A percentile compares a stretch with the other conserved stretches of the same genome.
Evolutionary conservation across 2,329 filamentous ascomycete species (phyloP).

Genomic region (Septoria linicola): DNA sequence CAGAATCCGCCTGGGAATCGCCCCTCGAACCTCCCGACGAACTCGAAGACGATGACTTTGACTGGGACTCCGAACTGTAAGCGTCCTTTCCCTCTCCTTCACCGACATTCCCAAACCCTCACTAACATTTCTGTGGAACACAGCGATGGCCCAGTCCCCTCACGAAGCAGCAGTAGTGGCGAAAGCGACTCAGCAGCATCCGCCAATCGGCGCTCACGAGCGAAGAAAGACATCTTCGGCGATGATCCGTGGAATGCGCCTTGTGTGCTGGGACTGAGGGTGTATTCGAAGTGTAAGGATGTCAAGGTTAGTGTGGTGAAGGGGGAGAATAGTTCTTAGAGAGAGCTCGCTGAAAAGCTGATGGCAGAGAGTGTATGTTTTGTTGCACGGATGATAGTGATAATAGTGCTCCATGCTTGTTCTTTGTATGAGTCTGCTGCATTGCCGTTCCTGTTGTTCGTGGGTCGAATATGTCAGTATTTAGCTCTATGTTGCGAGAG

Average conservation of each 20-base stretch:
- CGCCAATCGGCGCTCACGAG: neutral
- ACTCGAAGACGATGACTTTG: constrained; percentile 35
- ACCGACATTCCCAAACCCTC: no score
- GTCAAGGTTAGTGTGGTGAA: constrained; percentile 56
- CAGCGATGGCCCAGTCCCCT: constrained; percentile 27
- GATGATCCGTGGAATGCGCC: constrained; percentile 61
- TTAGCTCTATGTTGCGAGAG: no score
- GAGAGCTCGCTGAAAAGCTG: no score
- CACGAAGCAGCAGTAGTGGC: constrained; percentile 14
- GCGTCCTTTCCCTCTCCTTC: neutral
- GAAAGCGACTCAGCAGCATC: constrained; percentile 9
- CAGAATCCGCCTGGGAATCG: constrained; percentile 24
- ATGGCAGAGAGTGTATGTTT: no score
- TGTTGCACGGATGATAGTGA: no score
- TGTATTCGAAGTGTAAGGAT: constrained; percentile 54
- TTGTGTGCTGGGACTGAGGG: constrained; percentile 58
- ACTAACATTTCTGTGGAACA: no score
- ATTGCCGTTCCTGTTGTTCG: no score
- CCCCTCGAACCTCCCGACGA: constrained; percentile 27
- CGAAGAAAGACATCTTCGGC: constrained; percentile 45
- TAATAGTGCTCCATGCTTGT: no score
- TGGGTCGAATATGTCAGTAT: no score
- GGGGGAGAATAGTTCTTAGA: constrained; percentile 40
- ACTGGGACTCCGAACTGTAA: constrained; percentile 36
- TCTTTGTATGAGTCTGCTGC: no score